Percentiles rank a stretch among this genome's conserved stretches.
Conservation (phyloP, 768 basidiomycete species). For the Agaricus sinodeliciosus region DNA sequence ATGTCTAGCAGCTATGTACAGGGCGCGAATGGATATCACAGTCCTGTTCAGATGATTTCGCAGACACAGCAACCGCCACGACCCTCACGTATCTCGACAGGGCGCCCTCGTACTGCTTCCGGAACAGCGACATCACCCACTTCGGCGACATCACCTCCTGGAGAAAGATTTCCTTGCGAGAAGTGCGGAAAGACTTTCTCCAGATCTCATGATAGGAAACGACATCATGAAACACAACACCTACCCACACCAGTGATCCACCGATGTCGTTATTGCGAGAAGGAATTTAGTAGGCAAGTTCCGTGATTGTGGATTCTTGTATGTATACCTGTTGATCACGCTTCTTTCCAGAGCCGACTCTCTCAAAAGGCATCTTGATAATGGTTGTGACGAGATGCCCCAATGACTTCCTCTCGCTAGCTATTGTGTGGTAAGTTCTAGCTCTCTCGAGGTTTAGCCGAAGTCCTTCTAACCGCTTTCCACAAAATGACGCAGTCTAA, state of each 20-base stretch:
- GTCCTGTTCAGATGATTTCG: constrained; percentile 22
- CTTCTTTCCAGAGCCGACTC: constrained; percentile 46
- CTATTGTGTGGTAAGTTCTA: constrained; percentile 13
- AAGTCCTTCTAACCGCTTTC: constrained; percentile 3
- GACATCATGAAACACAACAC: constrained; percentile 77
- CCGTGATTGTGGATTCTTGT: constrained; percentile 10
- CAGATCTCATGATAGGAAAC: constrained; percentile 74
- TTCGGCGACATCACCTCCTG: constrained; percentile 33
- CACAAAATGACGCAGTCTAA: constrained; percentile 5
- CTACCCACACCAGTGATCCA: constrained; percentile 57
- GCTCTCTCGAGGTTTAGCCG: background rate
- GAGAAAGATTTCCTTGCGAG: constrained; percentile 66
- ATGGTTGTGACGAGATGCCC: constrained; percentile 67
- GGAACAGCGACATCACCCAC: constrained; percentile 26
- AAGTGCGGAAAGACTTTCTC: constrained; percentile 77
- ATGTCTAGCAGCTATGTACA: constrained; percentile 16
- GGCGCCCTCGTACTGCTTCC: constrained; percentile 32
- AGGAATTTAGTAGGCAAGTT: constrained; percentile 66
- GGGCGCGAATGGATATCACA: constrained; percentile 16
- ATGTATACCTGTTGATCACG: constrained; percentile 11
- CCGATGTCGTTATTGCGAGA: constrained; percentile 65
- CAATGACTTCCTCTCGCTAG: constrained; percentile 18
- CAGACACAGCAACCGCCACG: constrained; percentile 23
- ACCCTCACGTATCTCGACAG: constrained; percentile 32
- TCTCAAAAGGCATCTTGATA: constrained; percentile 76